Conservation (phyloP, 129 eudicot species). For the Centaurea solstitialis region DNA sequence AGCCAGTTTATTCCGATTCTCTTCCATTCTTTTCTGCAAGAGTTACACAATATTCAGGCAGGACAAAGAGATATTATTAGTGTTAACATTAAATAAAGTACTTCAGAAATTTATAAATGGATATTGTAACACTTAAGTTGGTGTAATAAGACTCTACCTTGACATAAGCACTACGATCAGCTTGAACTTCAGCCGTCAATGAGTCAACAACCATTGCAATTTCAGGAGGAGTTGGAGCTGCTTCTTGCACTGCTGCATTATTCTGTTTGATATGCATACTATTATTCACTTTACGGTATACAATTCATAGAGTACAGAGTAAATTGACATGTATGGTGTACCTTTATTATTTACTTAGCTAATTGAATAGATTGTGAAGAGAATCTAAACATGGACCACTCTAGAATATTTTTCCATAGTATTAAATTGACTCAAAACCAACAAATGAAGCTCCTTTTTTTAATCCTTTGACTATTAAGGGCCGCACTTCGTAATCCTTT, state of each 20-base stretch:
- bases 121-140: background rate
- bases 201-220: constrained; percentile 47
- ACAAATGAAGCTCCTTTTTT: background rate
- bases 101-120: background rate
- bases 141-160: constrained; percentile 47
- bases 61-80: background rate
- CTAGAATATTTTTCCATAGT: background rate
- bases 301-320: constrained; percentile 6
- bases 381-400: background rate
- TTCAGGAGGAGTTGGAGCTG: constrained; percentile 19
- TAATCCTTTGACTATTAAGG: background rate
- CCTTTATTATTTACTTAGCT: background rate
- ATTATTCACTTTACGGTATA: background rate
- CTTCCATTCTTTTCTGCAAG: constrained; percentile 44
- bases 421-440: background rate
- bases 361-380: background rate
- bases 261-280: constrained; percentile 32
- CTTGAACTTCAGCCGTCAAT: constrained; percentile 47
- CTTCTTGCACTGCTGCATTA: constrained; percentile 24
- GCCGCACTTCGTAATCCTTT: background rate
- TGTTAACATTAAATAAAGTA: background rate
- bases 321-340: background rate
- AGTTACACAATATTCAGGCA: constrained; percentile 33
- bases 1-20: constrained; percentile 42
- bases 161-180: constrained; percentile 44